These are phyloP conservation scores for Stromatinia cepivora DNA, from an alignment of 2,329 filamentous ascomycete genomes.

Conservation along the genomic window DNA sequence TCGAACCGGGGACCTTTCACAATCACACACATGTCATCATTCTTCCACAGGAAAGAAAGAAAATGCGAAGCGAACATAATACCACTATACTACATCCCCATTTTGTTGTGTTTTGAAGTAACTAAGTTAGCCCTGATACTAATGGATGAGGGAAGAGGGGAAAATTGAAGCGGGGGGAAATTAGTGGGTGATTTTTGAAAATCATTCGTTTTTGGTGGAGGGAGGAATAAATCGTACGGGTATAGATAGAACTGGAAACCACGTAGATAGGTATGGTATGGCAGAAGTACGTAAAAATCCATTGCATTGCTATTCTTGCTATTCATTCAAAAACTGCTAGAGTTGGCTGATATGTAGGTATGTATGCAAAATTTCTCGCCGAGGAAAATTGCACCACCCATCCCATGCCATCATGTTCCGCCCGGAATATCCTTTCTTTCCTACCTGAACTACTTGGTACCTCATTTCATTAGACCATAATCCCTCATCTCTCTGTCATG, in stretches of 20 bases:
- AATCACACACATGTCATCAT: not conserved
- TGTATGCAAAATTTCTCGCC: not conserved
- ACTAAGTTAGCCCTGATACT: no score
- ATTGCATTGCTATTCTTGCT: no score
- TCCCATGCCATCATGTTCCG: not conserved
- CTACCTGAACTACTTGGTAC: not conserved
- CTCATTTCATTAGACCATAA: no score
- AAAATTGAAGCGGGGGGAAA: no score
- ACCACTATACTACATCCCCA: constrained; percentile 9
- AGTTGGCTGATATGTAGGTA: not conserved
- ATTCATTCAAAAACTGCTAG: not conserved
- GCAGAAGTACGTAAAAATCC: no score
- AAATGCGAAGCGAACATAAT: constrained; percentile 12
- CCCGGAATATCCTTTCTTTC: not conserved
- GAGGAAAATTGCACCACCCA: not conserved
- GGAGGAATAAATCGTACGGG: no score
- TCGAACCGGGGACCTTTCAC: constrained; percentile 13
- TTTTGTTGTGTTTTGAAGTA: not conserved
- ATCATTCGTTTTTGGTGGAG: not conserved
- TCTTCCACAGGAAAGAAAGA: no score
- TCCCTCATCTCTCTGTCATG: no score
- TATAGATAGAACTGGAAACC: no score
- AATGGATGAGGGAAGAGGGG: no score
- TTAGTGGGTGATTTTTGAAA: no score
- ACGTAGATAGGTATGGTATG: not conserved